Evolutionary conservation across 768 basidiomycete genomes (phyloP).

Genomic region (Ramaria rubella): DNA sequence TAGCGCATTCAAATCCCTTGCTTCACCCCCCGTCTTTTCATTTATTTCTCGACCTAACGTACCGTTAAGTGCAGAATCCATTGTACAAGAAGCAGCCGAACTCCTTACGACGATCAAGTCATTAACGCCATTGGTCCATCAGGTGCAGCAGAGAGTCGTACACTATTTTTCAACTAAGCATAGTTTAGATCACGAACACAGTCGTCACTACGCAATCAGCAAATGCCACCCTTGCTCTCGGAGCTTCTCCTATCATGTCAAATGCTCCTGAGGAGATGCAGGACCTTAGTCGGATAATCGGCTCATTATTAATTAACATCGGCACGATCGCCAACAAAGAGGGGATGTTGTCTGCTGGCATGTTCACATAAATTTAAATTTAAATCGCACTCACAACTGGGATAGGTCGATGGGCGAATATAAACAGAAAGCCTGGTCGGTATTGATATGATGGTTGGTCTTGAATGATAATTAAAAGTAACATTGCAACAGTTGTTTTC

Average conservation of each 20-base stretch:
- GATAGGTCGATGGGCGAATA: slow-evolving; percentile 3
- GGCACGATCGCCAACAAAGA: slow-evolving; percentile 67
- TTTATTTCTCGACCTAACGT: slow-evolving; percentile 5
- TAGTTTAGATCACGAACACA: slow-evolving; percentile 72
- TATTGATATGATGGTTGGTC: not conserved
- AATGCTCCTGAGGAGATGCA: slow-evolving; percentile 76
- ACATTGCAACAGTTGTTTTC: slow-evolving; percentile 65
- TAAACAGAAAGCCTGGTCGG: slow-evolving; percentile 7
- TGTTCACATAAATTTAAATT: not conserved
- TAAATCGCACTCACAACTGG: not conserved
- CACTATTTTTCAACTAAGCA: not conserved
- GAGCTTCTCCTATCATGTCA: slow-evolving; percentile 93
- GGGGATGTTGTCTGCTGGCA: slow-evolving; percentile 73
- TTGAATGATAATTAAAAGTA: slow-evolving; percentile 38
- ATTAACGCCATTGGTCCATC: slow-evolving; percentile 70
- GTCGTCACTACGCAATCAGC: slow-evolving; percentile 88
- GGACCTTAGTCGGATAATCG: slow-evolving; percentile 60
- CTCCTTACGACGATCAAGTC: slow-evolving; percentile 48
- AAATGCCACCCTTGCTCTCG: slow-evolving; percentile 81
- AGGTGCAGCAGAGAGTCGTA: slow-evolving; percentile 36
- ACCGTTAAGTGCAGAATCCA: slow-evolving; percentile 24
- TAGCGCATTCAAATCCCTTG: slow-evolving; percentile 32
- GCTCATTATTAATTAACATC: slow-evolving; percentile 78
- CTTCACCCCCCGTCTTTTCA: slow-evolving; percentile 18
- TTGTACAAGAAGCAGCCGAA: slow-evolving; percentile 39